These are phyloP conservation scores for Xylaria sp. DNA, from an alignment of 2,329 filamentous ascomycete species.

Conservation along the genomic window DNA sequence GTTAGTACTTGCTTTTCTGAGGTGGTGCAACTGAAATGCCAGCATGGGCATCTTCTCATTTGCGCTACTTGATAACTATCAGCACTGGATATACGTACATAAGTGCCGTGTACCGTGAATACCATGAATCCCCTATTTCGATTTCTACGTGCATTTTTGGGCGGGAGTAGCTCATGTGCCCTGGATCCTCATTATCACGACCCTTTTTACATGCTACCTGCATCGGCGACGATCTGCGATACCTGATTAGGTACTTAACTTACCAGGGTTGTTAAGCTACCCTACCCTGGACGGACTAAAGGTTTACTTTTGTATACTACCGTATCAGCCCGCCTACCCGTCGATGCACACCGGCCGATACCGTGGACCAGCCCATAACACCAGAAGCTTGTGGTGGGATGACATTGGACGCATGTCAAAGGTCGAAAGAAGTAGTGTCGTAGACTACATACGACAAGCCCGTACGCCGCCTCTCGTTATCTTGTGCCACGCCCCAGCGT, in stretches of 20 bases:
- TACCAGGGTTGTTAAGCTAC: conserved; percentile 1
- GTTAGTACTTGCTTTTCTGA: background rate
- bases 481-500: conserved; percentile 24
- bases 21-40: conserved; percentile 17
- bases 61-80: conserved; percentile 8
- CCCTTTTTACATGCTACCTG: too few species aligned
- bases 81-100: conserved; percentile 4
- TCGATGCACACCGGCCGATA: conserved; percentile 32
- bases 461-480: conserved; percentile 22
- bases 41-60: conserved; percentile 8
- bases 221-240: conserved; percentile 7
- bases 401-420: conserved; percentile 32
- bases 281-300: conserved; percentile 1
- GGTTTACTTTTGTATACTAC: conserved; percentile 13
- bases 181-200: too few species aligned
- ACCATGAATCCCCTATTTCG: background rate
- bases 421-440: conserved; percentile 17
- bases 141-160: background rate
- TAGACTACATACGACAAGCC: background rate
- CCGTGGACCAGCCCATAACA: conserved; percentile 31
- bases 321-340: conserved; percentile 19
- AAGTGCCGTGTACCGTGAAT: conserved; percentile 13
- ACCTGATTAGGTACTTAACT: background rate
- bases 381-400: conserved; percentile 19
- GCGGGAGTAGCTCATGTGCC: background rate